Percentiles rank a stretch among this genome's conserved stretches.
Conservation (phyloP, 495 filamentous ascomycete genomes). For the Hyphodiscus hymeniophilus region DNA sequence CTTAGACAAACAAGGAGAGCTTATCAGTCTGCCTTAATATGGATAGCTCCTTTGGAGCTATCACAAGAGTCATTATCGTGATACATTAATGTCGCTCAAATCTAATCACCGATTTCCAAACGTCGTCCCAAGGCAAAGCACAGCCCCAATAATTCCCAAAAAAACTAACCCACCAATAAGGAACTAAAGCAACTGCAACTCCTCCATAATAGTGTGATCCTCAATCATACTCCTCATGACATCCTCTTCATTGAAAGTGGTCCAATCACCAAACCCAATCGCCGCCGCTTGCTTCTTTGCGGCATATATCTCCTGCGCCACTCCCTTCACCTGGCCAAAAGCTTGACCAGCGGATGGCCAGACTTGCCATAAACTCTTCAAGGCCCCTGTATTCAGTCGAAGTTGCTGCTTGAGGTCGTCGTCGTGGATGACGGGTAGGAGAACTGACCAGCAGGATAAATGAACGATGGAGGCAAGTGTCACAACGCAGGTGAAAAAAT, state of each 20-base stretch:
- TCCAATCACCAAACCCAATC: conserved; percentile 37
- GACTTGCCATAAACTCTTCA: conserved; percentile 61
- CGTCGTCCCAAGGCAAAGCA: too few relatives aligned
- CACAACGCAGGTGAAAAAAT: conserved; percentile 82
- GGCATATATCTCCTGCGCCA: conserved; percentile 57
- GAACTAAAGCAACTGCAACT: too few relatives aligned
- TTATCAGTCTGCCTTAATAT: too few relatives aligned
- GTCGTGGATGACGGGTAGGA: conserved; percentile 40
- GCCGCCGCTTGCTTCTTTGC: conserved; percentile 44
- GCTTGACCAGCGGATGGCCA: conserved; percentile 73
- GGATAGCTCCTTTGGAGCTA: too few relatives aligned
- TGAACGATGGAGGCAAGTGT: conserved; percentile 60
- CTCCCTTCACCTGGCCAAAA: conserved; percentile 62
- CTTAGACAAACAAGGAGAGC: too few relatives aligned
- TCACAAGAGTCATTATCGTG: too few relatives aligned
- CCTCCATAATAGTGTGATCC: conserved; percentile 39
- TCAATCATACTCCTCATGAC: conserved; percentile 44
- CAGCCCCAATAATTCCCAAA: too few relatives aligned
- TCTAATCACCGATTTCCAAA: too few relatives aligned
- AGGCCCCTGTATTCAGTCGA: conserved; percentile 71
- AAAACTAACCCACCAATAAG: too few relatives aligned
- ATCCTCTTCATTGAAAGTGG: conserved; percentile 43
- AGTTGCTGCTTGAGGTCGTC: conserved; percentile 73
- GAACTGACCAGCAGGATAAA: conserved; percentile 52
- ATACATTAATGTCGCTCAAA: too few relatives aligned